These are phyloP conservation scores for Tetratostichococcus sp. DNA, from an alignment of 139 green algal genomes.

Conservation along the genomic window DNA sequence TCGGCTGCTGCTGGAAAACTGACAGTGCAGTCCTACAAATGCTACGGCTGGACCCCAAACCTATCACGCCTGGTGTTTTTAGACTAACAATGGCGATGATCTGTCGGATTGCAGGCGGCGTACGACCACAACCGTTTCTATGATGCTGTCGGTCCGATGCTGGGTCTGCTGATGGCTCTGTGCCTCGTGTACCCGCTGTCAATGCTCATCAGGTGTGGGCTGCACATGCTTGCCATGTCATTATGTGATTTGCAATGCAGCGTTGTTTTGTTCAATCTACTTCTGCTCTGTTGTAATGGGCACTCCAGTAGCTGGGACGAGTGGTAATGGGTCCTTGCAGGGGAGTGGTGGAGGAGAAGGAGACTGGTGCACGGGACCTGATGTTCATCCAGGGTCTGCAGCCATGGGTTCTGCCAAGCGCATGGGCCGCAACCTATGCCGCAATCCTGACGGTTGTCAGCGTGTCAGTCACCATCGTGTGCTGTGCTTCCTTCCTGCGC, in stretches of 20 bases:
- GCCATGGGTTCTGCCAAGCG: not conserved
- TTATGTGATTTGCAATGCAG: too few relatives aligned
- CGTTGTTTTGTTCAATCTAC: too few relatives aligned
- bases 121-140: constrained; percentile 27
- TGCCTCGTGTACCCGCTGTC: constrained; percentile 24
- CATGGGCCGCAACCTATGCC: constrained; percentile 15
- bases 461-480: constrained; percentile 2
- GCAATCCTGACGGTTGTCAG: constrained; percentile 14
- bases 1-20: too few relatives aligned
- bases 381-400: constrained; percentile 29
- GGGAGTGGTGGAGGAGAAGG: constrained; percentile 29
- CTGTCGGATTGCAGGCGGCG: not conserved
- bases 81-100: too few relatives aligned
- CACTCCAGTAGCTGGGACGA: too few relatives aligned
- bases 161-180: constrained; percentile 25
- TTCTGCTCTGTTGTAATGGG: not conserved
- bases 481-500: constrained; percentile 18
- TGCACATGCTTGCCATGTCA: too few relatives aligned
- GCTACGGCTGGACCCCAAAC: not conserved
- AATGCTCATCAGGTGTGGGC: constrained; percentile 18
- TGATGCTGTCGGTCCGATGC: constrained; percentile 24
- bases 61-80: not conserved
- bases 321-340: not conserved
- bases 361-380: constrained; percentile 5
- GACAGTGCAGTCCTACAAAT: not conserved